These are phyloP conservation scores for fission yeast (Schizosaccharomyces pombe) DNA, from an alignment of 805 yeast genomes.

Conservation along the genomic window DNA sequence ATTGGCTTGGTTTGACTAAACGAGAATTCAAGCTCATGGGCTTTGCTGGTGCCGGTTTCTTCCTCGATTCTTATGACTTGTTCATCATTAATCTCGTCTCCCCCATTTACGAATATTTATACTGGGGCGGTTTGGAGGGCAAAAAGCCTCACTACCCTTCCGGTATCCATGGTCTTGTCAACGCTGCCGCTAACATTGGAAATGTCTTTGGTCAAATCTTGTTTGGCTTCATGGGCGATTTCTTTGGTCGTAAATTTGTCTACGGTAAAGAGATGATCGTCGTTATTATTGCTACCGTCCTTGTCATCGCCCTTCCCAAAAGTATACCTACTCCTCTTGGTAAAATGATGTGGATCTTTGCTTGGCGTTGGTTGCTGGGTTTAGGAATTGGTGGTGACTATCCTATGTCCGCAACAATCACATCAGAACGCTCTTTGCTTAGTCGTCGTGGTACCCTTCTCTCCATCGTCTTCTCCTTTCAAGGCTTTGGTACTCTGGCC, in stretches of 20 bases:
- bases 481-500: constrained; percentile 83
- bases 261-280: constrained; percentile 72
- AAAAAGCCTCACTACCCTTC: constrained; percentile 1
- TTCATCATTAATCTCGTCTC: constrained; percentile 18
- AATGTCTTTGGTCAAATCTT: constrained; percentile 77
- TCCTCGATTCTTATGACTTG: constrained; percentile 81
- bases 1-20: too few relatives aligned
- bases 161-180: constrained; percentile 35
- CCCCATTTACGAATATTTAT: neutral
- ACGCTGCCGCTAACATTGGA: constrained; percentile 82
- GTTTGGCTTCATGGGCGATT: constrained; percentile 65
- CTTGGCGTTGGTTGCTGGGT: constrained; percentile 68
- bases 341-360: constrained; percentile 32
- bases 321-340: constrained; percentile 26
- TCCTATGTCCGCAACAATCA: constrained; percentile 78
- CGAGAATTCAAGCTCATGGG: neutral
- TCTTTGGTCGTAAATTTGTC: constrained; percentile 62
- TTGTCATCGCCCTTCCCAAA: constrained; percentile 6
- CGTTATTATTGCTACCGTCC: constrained; percentile 54
- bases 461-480: constrained; percentile 91
- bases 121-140: constrained; percentile 17
- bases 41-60: constrained; percentile 63
- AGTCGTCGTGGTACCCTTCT: constrained; percentile 96
- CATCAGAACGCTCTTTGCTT: constrained; percentile 32
- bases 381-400: constrained; percentile 95